Evolutionary conservation across 192 early-diverging fungal genomes (phyloP).

Genomic region (Phycomyces blakesleeanus): DNA sequence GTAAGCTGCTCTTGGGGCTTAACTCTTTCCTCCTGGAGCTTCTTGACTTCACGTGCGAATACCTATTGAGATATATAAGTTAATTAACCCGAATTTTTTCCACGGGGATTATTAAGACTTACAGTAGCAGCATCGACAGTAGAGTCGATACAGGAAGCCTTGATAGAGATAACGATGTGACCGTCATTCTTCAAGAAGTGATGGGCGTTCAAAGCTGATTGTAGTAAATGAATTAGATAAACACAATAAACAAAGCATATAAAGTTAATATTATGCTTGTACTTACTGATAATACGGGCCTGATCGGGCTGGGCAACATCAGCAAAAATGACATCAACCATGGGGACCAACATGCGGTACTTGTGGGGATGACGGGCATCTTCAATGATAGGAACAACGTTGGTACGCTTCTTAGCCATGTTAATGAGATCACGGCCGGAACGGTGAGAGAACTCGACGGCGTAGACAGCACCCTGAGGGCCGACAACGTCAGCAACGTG

Average conservation of each 20-base stretch:
- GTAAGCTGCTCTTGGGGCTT: conserved; percentile 96
- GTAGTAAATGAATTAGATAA: neutral
- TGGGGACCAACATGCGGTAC: conserved; percentile 98
- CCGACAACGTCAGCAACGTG: conserved; percentile 98
- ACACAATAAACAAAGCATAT: neutral
- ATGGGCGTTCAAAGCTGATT: conserved; percentile 82
- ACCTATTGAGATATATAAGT: conserved; percentile 26
- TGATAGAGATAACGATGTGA: conserved; percentile 98
- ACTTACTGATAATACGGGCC: conserved; percentile 85
- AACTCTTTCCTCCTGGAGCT: conserved; percentile 80
- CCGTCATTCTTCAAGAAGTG: conserved; percentile 96
- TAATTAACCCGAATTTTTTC: neutral
- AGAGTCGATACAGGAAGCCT: conserved; percentile 99
- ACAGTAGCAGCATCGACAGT: conserved; percentile 90
- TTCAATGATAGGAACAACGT: conserved; percentile 99
- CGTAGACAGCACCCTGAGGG: conserved; percentile 97
- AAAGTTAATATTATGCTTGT: neutral
- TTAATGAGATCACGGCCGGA: conserved; percentile 98
- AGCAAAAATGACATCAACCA: conserved; percentile 99
- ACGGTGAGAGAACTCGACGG: conserved; percentile 99
- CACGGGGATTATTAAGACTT: neutral
- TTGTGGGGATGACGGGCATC: conserved; percentile 99
- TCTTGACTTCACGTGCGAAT: conserved; percentile 96
- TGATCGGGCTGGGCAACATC: conserved; percentile 99
- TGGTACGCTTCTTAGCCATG: conserved; percentile 99